Percentiles rank a stretch among this genome's conserved stretches.
These are phyloP conservation scores for Bryoglossum gracile DNA, from an alignment of 495 filamentous ascomycete species.

Conservation along the genomic window DNA sequence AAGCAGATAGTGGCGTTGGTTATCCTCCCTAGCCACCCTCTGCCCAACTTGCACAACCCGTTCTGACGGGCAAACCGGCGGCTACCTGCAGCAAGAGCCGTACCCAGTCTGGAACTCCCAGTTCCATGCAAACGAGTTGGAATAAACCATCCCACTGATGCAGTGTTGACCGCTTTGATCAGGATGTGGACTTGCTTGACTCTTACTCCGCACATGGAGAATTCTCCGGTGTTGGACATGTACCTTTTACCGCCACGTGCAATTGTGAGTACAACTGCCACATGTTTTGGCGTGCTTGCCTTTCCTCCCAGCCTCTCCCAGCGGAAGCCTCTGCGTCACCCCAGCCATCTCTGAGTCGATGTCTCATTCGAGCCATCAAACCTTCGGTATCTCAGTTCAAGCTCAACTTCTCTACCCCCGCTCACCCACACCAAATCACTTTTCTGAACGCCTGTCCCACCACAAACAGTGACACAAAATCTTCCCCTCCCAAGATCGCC, in stretches of 20 bases:
- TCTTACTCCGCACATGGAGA: neutral
- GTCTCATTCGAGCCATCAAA: no score
- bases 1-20: slow-evolving; percentile 5
- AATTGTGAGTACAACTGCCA: neutral
- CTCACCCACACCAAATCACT: neutral
- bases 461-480: slow-evolving; percentile 9
- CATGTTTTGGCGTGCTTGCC: neutral
- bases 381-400: no score
- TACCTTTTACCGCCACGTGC: neutral
- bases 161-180: slow-evolving; percentile 13
- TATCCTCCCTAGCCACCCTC: neutral
- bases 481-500: neutral
- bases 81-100: slow-evolving; percentile 15
- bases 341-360: slow-evolving; percentile 6
- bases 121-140: slow-evolving; percentile 11
- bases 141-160: neutral
- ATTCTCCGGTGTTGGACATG: neutral
- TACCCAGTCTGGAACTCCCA: slow-evolving; percentile 10
- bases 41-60: neutral
- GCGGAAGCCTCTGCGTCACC: neutral
- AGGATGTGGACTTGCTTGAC: neutral
- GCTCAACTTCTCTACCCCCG: neutral
- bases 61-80: slow-evolving; percentile 20
- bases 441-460: neutral
- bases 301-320: no score